phyloP scores from a whole-genome alignment of 2,329 filamentous ascomycete species.

The Penicillium glabrum region DNA sequence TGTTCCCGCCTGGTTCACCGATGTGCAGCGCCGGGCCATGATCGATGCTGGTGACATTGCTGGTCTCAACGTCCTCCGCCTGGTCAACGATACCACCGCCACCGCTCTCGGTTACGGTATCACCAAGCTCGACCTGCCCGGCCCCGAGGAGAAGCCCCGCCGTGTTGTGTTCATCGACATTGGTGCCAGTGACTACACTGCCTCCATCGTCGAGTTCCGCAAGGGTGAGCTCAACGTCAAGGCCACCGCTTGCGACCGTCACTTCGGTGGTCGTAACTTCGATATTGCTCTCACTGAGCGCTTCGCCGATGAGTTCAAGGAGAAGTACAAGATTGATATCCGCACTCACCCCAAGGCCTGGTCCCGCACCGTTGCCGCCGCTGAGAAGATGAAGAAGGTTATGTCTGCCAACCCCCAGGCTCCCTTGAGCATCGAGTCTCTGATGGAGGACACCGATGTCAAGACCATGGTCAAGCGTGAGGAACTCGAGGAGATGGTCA shows the following conservation, averaged over 20 bases:
- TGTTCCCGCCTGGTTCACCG: constrained; percentile 95
- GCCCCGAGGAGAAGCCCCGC: constrained; percentile 84
- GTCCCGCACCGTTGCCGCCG: constrained; percentile 80
- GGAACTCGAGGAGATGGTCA: constrained; percentile 87
- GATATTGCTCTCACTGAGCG: constrained; percentile 94
- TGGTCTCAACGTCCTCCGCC: constrained; percentile 83
- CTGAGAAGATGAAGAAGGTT: constrained; percentile 98
- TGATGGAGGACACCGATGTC: constrained; percentile 98
- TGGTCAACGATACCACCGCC: constrained; percentile 98
- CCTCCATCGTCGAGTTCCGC: constrained; percentile 90
- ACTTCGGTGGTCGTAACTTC: constrained; percentile 96
- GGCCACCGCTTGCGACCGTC: constrained; percentile 86
- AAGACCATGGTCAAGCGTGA: constrained; percentile 85
- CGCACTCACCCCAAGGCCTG: constrained; percentile 84
- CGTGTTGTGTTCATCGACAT: constrained; percentile 92
- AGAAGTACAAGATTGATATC: constrained; percentile 97
- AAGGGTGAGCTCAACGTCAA: constrained; percentile 96
- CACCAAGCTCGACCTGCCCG: constrained; percentile 91
- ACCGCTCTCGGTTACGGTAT: constrained; percentile 96
- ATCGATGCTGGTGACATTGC: constrained; percentile 92
- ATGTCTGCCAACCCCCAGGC: constrained; percentile 92
- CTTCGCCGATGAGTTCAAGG: constrained; percentile 92
- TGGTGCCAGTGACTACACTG: constrained; percentile 94
- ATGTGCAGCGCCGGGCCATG: constrained; percentile 83
- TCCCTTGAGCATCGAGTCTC: constrained; percentile 92